These are phyloP conservation scores for Rhexocercosporidium sp. DNA, from an alignment of 2,329 filamentous ascomycete species.

Conservation along the genomic window DNA sequence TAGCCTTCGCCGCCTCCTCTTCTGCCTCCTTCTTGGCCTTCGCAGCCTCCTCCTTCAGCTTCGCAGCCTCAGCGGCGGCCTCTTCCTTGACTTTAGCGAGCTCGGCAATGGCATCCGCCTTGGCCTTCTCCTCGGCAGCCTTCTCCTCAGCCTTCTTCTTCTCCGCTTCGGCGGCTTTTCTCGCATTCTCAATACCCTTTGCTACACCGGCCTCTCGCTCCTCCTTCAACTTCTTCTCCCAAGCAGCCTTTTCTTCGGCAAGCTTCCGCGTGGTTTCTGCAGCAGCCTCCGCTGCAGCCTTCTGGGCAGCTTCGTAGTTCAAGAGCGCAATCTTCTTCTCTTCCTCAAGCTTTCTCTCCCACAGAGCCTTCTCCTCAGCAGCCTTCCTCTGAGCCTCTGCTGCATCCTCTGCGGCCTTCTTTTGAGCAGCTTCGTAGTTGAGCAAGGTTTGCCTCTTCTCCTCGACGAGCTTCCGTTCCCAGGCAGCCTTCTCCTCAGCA, in stretches of 20 bases:
- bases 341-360: conserved; percentile 41
- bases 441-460: conserved; percentile 47
- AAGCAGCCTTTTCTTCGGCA: conserved; percentile 31
- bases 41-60: conserved; percentile 50
- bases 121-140: conserved; percentile 31
- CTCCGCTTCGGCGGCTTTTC: conserved; percentile 35
- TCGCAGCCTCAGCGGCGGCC: conserved; percentile 44
- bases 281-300: conserved; percentile 27
- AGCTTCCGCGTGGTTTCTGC: conserved; percentile 28
- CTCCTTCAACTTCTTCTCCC: conserved; percentile 47
- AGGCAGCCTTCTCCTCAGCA: conserved; percentile 51
- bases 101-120: conserved; percentile 28
- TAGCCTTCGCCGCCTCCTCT: conserved; percentile 29
- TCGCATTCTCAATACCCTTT: conserved; percentile 39
- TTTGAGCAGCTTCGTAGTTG: conserved; percentile 37
- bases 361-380: conserved; percentile 51
- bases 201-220: conserved; percentile 44
- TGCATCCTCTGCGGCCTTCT: conserved; percentile 50
- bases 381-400: conserved; percentile 50
- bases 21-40: conserved; percentile 49
- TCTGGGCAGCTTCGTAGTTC: conserved; percentile 29
- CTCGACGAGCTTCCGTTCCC: conserved; percentile 43
- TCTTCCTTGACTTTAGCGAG: conserved; percentile 38
- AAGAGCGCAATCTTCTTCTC: conserved; percentile 32
- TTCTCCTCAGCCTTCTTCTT: conserved; percentile 24